Evolutionary conservation across 2,329 filamentous ascomycete genomes (phyloP).

Genomic region (Epichloe gansuensis): DNA sequence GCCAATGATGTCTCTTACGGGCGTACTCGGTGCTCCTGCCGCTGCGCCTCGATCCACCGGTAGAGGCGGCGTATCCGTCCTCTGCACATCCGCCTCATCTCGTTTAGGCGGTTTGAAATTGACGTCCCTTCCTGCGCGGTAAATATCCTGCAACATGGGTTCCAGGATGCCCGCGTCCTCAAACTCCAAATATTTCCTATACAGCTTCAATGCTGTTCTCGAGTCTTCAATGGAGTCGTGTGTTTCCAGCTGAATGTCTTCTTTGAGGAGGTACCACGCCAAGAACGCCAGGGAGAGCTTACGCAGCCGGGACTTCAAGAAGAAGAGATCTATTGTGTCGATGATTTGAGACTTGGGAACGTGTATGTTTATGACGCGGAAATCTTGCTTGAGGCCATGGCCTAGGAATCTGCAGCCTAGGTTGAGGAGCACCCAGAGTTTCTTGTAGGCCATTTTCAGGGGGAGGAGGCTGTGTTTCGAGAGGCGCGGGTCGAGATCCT

Average conservation of each 20-base stretch:
- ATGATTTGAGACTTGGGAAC: conserved; percentile 83
- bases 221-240: conserved; percentile 97
- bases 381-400: conserved; percentile 87
- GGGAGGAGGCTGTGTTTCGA: conserved; percentile 73
- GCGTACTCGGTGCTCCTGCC: conserved; percentile 31
- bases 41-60: conserved; percentile 18
- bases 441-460: conserved; percentile 91
- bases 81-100: conserved; percentile 30
- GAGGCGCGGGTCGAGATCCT: conserved; percentile 69
- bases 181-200: conserved; percentile 80
- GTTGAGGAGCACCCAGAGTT: conserved; percentile 92
- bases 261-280: conserved; percentile 79
- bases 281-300: conserved; percentile 84
- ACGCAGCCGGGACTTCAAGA: conserved; percentile 65
- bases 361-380: conserved; percentile 96
- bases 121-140: conserved; percentile 37
- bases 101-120: conserved; percentile 39
- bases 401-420: conserved; percentile 88
- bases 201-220: conserved; percentile 77
- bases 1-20: conserved; percentile 26
- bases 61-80: conserved; percentile 43
- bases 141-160: conserved; percentile 76
- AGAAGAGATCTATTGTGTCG: conserved; percentile 88
- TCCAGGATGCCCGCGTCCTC: conserved; percentile 74
- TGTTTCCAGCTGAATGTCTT: conserved; percentile 83